Base-by-base conservation (phyloP, 352 stramenopile species). In the Salisapilia sapeloensis region DNA sequence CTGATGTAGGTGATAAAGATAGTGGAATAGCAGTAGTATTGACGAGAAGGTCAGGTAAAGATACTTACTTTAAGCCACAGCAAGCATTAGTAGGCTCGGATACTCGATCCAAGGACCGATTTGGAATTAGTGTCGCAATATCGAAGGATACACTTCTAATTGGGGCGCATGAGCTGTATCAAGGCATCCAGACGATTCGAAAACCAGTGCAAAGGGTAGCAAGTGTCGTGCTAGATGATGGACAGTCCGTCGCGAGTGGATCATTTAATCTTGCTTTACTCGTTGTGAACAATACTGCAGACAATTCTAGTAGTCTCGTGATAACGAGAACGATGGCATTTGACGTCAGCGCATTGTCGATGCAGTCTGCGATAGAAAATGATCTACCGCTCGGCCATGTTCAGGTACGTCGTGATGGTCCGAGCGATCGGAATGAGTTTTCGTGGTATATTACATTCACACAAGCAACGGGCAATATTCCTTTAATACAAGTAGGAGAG, bases 381-480 rank as follows among this genome's bases (percentile, higher is more conserved):
- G 72, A 94, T 23, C 62, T 95, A 15, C 33, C 54, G 3, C 38
- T 90, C 7, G 65, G 65, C 1, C 74, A 78, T 17, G 29, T 94
- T 0, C 41, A 84, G 6, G 81, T 93, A 5, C 46, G 42, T 2
- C 69, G 82, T 1, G 56, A 60, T 9, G 76, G 66, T 0, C 59
- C 70, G 2, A 66, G 55, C 19, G 33, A 28, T 3, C 53, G 56
- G 11, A 56, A 56, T 18, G 79, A 64, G 2, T 89, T 77, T 37
- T 81, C 64, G 23, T 94, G 79, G 80, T 76, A 58, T 14, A 53
- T 94, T 11, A 93, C 77, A 7, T 94, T 91, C 44, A 44, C 61
- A 0, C 59, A 50, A 2, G 53, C 41, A 6, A 67, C 47, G 7
- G 66, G 45, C 4, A 62, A 85, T 24, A 20, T 90, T 4, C 54